Percentiles rank a stretch among this genome's conserved stretches.
Evolutionary conservation across 1,284 basidiomycete genomes (phyloP).

Genomic region (Termitomyces sp.): DNA sequence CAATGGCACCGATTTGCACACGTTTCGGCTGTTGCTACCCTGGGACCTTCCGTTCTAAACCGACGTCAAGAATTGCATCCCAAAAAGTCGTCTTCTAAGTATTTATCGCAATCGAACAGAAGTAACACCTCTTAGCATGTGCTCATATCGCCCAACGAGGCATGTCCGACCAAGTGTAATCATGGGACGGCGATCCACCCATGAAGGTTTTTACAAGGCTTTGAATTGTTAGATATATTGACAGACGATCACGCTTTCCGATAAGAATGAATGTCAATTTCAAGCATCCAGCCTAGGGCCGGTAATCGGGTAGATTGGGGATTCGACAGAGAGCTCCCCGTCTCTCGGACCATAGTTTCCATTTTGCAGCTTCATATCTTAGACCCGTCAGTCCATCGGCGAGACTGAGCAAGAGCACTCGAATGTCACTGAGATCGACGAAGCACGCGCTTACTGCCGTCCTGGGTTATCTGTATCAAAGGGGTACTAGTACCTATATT

Average conservation of each 20-base stretch:
- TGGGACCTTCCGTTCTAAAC: constrained; percentile 7
- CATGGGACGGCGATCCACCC: background rate
- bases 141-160: background rate
- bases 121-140: background rate
- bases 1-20: background rate
- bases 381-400: background rate
- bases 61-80: constrained; percentile 5
- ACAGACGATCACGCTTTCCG: background rate
- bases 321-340: background rate
- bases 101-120: background rate
- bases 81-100: background rate
- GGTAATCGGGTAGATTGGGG: background rate
- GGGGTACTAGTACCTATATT: background rate
- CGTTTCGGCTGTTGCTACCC: constrained; percentile 11
- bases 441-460: background rate
- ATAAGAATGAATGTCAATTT: background rate
- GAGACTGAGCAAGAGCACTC: background rate
- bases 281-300: background rate
- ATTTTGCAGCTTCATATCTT: constrained; percentile 1
- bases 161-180: background rate
- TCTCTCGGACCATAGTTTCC: constrained; percentile 6
- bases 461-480: background rate
- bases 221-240: background rate
- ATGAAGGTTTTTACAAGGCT: background rate
- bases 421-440: background rate